Base-by-base conservation (phyloP, 495 filamentous ascomycete genomes). In the Xylaria sp. region DNA sequence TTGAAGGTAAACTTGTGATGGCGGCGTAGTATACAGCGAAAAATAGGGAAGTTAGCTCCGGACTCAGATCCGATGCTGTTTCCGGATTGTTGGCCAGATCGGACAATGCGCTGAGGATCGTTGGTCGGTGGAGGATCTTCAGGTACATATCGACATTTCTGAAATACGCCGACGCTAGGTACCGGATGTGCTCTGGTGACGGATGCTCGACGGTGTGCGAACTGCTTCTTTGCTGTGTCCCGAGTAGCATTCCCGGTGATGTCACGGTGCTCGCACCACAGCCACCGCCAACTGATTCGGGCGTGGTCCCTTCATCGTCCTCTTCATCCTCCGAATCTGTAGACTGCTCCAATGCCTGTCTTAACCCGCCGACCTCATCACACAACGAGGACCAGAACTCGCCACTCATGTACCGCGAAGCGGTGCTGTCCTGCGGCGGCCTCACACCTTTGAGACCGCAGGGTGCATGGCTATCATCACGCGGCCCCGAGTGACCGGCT, bases 311-410 rank as follows among this genome's bases (percentile, higher is more conserved):
- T 61, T 71, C 74, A 24, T 72, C 70, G 40, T 41, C 14, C 0
- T 59, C 33, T 24, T 85, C 75, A 44, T 88, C 83, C 8, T 88
- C 89, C 2, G 80, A 78, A 33, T 77, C 79, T 5, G 78, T 79
- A 0, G 78, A 79, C 43, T 82, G 79, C n/a, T 83, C 77, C 19
- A 84, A 71, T 2, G 80, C 75, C 21, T 82, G 79, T 21, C 75
- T 71, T 33, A 84, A 73, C 48, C 82, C 81, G 62, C 79, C 80
- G 73, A 85, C 92, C 83, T 96, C 92, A 67, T 90, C 87, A 64
- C 89, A 90, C 46, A 96, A 81, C 74, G 88, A 92, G 19, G 89
- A 88, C 93, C 93, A 96, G 69, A 95, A 91, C 41, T 90, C 88
- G 74, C 88, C 91, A 73, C 91, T 93, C 57, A 96, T 86, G 81